Evolutionary conservation across 2,329 filamentous ascomycete genomes (phyloP).

Genomic region (Harringtonia lauricola): DNA sequence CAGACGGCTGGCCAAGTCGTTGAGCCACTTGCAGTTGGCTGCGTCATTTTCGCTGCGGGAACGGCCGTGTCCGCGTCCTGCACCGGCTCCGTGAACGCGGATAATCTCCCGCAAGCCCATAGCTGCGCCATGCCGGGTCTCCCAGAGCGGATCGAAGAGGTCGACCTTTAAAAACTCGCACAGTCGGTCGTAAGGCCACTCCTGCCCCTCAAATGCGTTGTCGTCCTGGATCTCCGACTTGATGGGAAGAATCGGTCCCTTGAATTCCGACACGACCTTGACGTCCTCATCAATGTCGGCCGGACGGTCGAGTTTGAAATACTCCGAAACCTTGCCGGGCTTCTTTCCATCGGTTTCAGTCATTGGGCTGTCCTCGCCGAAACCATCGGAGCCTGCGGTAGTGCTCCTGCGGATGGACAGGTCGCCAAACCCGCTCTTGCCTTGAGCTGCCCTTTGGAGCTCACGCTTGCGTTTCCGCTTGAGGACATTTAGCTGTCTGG

Average conservation of each 20-base stretch:
- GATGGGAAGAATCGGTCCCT: constrained; percentile 68
- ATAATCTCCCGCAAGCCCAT: constrained; percentile 90
- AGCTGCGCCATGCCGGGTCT: constrained; percentile 88
- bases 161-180: constrained; percentile 92
- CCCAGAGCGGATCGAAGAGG: constrained; percentile 88
- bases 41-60: constrained; percentile 62
- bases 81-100: constrained; percentile 80
- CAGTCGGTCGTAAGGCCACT: constrained; percentile 91
- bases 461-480: constrained; percentile 91
- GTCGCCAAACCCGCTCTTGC: constrained; percentile 83
- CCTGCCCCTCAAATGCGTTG: constrained; percentile 61
- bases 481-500: constrained; percentile 84
- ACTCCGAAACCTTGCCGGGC: constrained; percentile 62
- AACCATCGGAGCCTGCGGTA: constrained; percentile 49
- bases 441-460: constrained; percentile 72
- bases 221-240: constrained; percentile 79
- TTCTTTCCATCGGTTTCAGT: constrained; percentile 41
- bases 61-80: constrained; percentile 66
- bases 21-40: constrained; percentile 76
- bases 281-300: constrained; percentile 74
- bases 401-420: constrained; percentile 57
- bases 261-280: constrained; percentile 92
- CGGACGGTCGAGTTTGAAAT: constrained; percentile 78
- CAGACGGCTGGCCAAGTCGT: constrained; percentile 88
- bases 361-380: constrained; percentile 48